These are phyloP conservation scores for Dalbergia oliveri DNA, from an alignment of 306 rosid genomes.

Conservation along the genomic window DNA sequence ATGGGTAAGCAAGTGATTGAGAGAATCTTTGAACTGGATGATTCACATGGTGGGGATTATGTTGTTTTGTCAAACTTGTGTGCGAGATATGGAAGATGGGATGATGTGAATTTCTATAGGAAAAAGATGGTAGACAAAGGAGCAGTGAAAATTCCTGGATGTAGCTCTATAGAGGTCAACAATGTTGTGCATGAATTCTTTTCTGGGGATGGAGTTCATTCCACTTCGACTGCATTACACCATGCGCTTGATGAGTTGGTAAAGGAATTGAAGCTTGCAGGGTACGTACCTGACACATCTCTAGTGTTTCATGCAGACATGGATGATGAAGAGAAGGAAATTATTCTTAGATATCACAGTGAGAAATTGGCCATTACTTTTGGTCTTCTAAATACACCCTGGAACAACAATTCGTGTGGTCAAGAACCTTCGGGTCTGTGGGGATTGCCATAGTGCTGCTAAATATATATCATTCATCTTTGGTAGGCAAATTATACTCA, in stretches of 20 bases:
- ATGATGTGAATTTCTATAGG: constrained; percentile 75
- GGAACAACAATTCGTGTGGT: constrained; percentile 80
- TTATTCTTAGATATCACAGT: constrained; percentile 79
- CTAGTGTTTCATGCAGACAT: constrained; percentile 72
- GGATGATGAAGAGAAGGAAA: constrained; percentile 73
- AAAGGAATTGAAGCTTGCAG: constrained; percentile 73
- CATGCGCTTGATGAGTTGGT: constrained; percentile 74
- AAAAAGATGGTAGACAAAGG: constrained; percentile 75
- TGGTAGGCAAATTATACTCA: constrained; percentile 72
- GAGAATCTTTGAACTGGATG: constrained; percentile 72
- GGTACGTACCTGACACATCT: constrained; percentile 82
- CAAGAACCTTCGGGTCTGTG: constrained; percentile 84
- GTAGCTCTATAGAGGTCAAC: constrained; percentile 87
- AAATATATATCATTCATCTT: constrained; percentile 75
- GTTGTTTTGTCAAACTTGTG: constrained; percentile 82
- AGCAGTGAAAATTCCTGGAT: constrained; percentile 78
- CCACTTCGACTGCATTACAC: constrained; percentile 58
- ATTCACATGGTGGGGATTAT: constrained; percentile 90
- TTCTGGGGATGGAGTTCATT: constrained; percentile 75
- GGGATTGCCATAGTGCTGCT: constrained; percentile 84
- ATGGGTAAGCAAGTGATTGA: constrained; percentile 69
- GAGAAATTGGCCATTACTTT: constrained; percentile 85
- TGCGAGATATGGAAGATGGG: constrained; percentile 81
- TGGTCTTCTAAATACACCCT: constrained; percentile 75
- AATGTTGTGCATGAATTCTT: constrained; percentile 91